Evolutionary conservation across 148 eudicot species (phyloP).

Genomic region (Heliamphora exappendiculata): DNA sequence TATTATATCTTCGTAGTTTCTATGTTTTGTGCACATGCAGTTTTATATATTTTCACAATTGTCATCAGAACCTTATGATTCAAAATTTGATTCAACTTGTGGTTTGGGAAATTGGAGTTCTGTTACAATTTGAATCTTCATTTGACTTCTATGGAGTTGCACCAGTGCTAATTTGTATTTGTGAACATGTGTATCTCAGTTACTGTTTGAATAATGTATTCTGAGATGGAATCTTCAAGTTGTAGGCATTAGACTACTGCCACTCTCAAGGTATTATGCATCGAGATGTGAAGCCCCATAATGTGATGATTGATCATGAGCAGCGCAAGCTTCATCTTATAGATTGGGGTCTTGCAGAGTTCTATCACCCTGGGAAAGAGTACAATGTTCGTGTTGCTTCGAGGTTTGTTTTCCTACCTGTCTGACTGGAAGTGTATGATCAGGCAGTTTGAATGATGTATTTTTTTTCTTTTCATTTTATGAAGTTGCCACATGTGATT

Average conservation of each 20-base stretch:
- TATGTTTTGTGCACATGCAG: too few species aligned
- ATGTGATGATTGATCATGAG: constrained; percentile 44
- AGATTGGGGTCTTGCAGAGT: constrained; percentile 41
- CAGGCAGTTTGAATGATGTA: not conserved
- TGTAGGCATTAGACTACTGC: constrained; percentile 40
- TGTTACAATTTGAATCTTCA: too few species aligned
- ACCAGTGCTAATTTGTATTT: too few species aligned
- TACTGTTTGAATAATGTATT: too few species aligned
- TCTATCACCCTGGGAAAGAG: constrained; percentile 39
- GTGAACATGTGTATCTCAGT: too few species aligned
- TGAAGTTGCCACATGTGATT: not conserved
- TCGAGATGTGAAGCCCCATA: constrained; percentile 41
- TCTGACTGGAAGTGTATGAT: not conserved
- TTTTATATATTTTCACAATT: too few species aligned
- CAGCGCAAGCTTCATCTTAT: constrained; percentile 34
- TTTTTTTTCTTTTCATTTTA: not conserved
- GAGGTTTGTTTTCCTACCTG: constrained; percentile 14
- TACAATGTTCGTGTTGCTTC: constrained; percentile 41
- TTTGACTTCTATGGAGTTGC: too few species aligned
- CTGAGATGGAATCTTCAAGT: not conserved
- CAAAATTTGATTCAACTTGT: too few species aligned
- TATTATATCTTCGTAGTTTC: too few species aligned
- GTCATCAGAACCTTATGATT: too few species aligned
- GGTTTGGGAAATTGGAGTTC: too few species aligned
- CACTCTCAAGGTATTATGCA: constrained; percentile 43